phyloP scores from a whole-genome alignment of 1,284 basidiomycete species.

The Blastosporella zonata region DNA sequence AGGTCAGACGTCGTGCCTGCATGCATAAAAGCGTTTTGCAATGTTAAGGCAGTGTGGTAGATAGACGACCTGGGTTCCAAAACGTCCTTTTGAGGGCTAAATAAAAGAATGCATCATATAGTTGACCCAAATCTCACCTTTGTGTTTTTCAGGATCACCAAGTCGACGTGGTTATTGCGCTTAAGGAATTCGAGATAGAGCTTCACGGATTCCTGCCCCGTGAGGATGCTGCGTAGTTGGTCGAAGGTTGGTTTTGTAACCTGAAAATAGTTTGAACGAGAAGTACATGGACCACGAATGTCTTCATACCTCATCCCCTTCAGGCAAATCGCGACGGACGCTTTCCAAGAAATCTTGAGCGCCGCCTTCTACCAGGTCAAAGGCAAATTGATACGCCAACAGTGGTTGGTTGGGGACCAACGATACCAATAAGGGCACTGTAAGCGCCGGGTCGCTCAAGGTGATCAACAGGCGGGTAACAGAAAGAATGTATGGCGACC shows the following conservation, averaged over 20 bases:
- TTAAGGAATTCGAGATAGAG: constrained; percentile 92
- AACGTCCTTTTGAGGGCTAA: constrained; percentile 58
- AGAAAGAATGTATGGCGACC: constrained; percentile 70
- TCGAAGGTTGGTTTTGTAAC: constrained; percentile 61
- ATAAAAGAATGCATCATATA: background rate
- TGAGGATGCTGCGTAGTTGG: constrained; percentile 77
- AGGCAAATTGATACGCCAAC: constrained; percentile 90
- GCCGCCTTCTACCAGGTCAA: constrained; percentile 91
- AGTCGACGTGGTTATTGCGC: constrained; percentile 89
- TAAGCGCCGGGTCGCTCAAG: constrained; percentile 73
- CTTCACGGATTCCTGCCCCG: constrained; percentile 87
- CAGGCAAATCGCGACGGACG: constrained; percentile 61
- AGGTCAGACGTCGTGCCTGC: constrained; percentile 91
- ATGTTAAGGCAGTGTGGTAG: constrained; percentile 91
- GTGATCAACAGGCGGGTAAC: constrained; percentile 88
- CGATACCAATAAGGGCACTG: constrained; percentile 67
- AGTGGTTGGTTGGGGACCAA: constrained; percentile 71
- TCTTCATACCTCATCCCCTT: constrained; percentile 56
- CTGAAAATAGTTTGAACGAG: constrained; percentile 31
- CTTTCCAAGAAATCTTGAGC: constrained; percentile 87
- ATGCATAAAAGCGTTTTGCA: constrained; percentile 96
- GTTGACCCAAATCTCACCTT: constrained; percentile 51
- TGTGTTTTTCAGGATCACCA: constrained; percentile 87
- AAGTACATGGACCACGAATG: constrained; percentile 12
- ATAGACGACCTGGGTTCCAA: constrained; percentile 94